Percentiles rank a stretch among this genome's conserved stretches.
Conservation (phyloP, 768 basidiomycete genomes). For the Russula olivacea region DNA sequence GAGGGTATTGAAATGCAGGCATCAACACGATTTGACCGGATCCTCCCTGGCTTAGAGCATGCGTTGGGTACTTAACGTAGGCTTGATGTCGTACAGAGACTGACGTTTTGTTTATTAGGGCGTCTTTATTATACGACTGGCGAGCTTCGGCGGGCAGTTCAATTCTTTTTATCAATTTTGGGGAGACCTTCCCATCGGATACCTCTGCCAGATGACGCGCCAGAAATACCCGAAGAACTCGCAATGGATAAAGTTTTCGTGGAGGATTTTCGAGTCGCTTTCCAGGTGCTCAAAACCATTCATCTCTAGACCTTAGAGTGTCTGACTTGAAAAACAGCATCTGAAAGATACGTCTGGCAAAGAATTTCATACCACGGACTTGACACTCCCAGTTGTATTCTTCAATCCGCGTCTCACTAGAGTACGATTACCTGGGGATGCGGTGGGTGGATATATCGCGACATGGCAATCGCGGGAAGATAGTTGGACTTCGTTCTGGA, state of each 20-base stretch:
- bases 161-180: conserved; percentile 70
- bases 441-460: conserved; percentile 36
- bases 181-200: conserved; percentile 37
- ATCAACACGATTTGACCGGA: conserved; percentile 49
- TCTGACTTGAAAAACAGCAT: conserved; percentile 46
- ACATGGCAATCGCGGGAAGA: conserved; percentile 65
- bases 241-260: conserved; percentile 61
- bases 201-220: conserved; percentile 19
- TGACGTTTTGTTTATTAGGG: conserved; percentile 41
- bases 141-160: conserved; percentile 68
- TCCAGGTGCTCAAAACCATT: conserved; percentile 47
- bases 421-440: conserved; percentile 51
- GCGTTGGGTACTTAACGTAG: conserved; percentile 51
- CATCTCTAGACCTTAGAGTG: not conserved
- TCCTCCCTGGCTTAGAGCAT: conserved; percentile 71
- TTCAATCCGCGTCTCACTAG: conserved; percentile 53
- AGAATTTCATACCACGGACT: conserved; percentile 37
- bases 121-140: conserved; percentile 89
- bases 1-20: conserved; percentile 44
- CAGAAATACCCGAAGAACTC: conserved; percentile 17
- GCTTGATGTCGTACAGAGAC: not conserved
- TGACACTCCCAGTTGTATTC: conserved; percentile 63
- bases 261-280: conserved; percentile 86
- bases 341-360: conserved; percentile 53
- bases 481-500: conserved; percentile 59